Conservation (phyloP, 805 yeast genomes). For the Brettanomyces naardenensis region DNA sequence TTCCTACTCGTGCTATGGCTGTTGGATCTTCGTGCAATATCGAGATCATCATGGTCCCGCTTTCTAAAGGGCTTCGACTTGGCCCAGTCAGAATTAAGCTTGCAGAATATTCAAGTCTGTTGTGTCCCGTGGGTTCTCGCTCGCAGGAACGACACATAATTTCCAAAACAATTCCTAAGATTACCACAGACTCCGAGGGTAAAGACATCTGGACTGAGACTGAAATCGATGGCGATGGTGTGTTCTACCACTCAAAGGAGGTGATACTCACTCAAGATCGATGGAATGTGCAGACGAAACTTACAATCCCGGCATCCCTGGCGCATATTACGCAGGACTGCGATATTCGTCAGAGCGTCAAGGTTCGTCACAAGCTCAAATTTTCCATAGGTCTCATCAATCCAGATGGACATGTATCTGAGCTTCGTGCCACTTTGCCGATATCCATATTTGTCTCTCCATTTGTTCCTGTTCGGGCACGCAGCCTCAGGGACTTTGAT, state of each 20-base stretch:
- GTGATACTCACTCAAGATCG: conserved; percentile 37
- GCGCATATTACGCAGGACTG: conserved; percentile 83
- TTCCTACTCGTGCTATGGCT: conserved; percentile 84
- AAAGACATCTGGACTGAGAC: conserved; percentile 31
- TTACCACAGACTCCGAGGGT: conserved; percentile 31
- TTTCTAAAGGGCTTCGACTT: conserved; percentile 68
- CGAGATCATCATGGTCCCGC: conserved; percentile 65
- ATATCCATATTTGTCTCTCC: conserved; percentile 51
- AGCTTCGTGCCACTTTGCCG: conserved; percentile 85
- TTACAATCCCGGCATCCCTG: conserved; percentile 67
- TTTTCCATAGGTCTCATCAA: conserved; percentile 72
- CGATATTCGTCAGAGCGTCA: conserved; percentile 56
- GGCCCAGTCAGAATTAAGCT: conserved; percentile 68
- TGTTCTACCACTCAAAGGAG: conserved; percentile 25
- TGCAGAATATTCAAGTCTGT: conserved; percentile 54
- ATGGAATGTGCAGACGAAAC: conserved; percentile 64
- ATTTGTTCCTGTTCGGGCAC: conserved; percentile 63
- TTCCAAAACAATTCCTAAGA: conserved; percentile 37
- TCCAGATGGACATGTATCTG: conserved; percentile 90
- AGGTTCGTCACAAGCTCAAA: conserved; percentile 83
- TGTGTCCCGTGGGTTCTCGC: conserved; percentile 44
- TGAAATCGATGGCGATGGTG: conserved; percentile 30
- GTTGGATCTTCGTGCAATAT: conserved; percentile 76
- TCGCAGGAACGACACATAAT: conserved; percentile 54
- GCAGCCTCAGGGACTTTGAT: conserved; percentile 22